Conservation (phyloP, 768 basidiomycete genomes). For the Exidia glandulosa region DNA sequence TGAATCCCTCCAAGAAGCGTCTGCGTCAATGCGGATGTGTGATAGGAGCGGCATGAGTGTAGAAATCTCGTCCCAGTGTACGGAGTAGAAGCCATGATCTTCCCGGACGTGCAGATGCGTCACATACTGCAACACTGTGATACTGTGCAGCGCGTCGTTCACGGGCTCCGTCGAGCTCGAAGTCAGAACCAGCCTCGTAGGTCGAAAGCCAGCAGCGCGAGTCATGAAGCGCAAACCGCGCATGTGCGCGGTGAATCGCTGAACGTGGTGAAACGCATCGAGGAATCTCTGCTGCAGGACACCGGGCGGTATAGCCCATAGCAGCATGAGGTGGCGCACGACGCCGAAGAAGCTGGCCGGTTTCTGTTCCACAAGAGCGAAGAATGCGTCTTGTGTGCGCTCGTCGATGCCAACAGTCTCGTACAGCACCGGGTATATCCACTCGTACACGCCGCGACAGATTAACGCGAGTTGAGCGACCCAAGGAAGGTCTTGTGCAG, state of each 20-base stretch:
- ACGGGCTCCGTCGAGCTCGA: not conserved
- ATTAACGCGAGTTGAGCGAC: not conserved
- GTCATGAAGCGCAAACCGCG: not conserved
- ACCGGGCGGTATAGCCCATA: not conserved
- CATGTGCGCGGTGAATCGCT: not conserved
- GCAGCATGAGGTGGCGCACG: not conserved
- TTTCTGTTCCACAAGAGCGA: not conserved
- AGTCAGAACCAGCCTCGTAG: not conserved
- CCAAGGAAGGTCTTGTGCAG: not conserved
- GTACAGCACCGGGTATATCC: not conserved
- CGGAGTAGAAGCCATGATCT: not conserved
- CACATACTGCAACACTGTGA: not conserved
- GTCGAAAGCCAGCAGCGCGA: not conserved
- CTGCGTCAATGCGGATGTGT: not conserved
- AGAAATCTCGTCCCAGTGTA: not conserved
- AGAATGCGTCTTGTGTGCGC: not conserved
- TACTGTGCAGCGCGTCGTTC: not conserved
- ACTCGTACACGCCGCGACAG: not conserved
- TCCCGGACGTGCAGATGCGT: not conserved
- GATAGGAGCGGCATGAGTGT: not conserved
- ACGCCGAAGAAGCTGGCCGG: not conserved
- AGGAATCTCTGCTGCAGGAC: not conserved
- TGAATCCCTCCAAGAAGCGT: not conserved
- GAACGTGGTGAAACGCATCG: not conserved
- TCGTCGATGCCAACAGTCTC: not conserved